phyloP scores from a whole-genome alignment of 116 monocot species.

The Zostera marina region DNA sequence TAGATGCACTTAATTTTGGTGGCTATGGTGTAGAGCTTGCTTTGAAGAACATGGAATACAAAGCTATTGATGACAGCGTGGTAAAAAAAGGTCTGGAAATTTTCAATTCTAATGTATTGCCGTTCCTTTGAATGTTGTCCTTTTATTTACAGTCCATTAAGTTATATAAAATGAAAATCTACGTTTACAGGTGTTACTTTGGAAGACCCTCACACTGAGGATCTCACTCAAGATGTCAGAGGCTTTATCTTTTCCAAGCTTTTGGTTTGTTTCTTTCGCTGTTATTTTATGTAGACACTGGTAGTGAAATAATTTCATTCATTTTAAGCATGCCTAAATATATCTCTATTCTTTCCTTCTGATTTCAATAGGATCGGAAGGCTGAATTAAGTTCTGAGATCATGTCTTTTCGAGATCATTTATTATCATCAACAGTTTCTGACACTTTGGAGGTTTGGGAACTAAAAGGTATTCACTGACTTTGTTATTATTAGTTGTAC shows the following conservation, averaged over 20 bases:
- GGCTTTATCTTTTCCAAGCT: conserved; percentile 98
- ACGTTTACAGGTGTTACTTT: conserved; percentile 46
- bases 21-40: conserved; percentile 99
- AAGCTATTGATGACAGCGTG: conserved; percentile 89
- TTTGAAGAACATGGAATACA: conserved; percentile 98
- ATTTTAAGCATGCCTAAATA: background rate
- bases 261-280: conserved; percentile 37
- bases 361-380: conserved; percentile 49
- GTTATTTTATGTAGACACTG: background rate
- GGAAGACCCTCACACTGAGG: conserved; percentile 77
- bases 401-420: conserved; percentile 76
- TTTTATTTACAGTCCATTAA: background rate
- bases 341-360: background rate
- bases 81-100: conserved; percentile 55
- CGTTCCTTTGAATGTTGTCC: background rate
- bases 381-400: conserved; percentile 70
- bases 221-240: conserved; percentile 87
- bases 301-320: background rate
- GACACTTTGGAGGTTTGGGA: conserved; percentile 97
- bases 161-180: background rate
- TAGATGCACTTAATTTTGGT: conserved; percentile 58
- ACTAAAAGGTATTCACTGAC: conserved; percentile 49
- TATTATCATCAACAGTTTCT: conserved; percentile 73
- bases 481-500: background rate
- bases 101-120: background rate